phyloP scores from a whole-genome alignment of 2,329 filamentous ascomycete genomes.

The Fonsecaea pedrosoi region DNA sequence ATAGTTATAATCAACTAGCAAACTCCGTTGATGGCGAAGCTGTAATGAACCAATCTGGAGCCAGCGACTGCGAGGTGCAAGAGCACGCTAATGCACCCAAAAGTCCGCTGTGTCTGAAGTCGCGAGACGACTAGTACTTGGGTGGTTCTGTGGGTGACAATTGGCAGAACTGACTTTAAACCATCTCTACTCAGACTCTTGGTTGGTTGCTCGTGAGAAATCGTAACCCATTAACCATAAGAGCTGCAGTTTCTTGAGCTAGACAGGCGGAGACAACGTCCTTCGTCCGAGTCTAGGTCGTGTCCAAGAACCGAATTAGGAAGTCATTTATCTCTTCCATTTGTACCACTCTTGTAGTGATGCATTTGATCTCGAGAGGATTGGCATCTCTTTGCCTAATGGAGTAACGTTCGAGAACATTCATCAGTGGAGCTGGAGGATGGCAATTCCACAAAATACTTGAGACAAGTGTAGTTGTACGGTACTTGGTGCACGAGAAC shows the following conservation, averaged over 20 bases:
- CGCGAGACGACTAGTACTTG: not conserved
- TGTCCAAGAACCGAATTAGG: not conserved
- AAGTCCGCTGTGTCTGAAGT: not conserved
- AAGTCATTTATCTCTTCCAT: not conserved
- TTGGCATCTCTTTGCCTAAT: not conserved
- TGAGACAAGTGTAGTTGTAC: not conserved
- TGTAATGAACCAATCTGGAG: not conserved
- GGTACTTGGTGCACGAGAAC: not conserved
- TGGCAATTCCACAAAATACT: not conserved
- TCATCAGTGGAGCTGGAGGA: conserved; percentile 2
- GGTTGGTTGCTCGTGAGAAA: not conserved
- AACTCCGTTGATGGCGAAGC: not conserved
- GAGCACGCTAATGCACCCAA: not conserved
- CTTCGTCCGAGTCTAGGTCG: not conserved
- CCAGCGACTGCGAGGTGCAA: not conserved
- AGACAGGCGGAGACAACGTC: not conserved
- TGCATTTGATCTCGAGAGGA: not conserved
- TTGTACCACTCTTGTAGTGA: not conserved
- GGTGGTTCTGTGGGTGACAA: not conserved
- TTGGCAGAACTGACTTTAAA: not conserved
- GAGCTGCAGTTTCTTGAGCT: not conserved
- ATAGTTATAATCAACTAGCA: not conserved
- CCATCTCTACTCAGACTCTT: not conserved
- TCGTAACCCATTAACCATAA: not conserved
- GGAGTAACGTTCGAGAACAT: not conserved